Conservation (phyloP, 2,329 filamentous ascomycete genomes). For the Geoglossum cookeanum region DNA sequence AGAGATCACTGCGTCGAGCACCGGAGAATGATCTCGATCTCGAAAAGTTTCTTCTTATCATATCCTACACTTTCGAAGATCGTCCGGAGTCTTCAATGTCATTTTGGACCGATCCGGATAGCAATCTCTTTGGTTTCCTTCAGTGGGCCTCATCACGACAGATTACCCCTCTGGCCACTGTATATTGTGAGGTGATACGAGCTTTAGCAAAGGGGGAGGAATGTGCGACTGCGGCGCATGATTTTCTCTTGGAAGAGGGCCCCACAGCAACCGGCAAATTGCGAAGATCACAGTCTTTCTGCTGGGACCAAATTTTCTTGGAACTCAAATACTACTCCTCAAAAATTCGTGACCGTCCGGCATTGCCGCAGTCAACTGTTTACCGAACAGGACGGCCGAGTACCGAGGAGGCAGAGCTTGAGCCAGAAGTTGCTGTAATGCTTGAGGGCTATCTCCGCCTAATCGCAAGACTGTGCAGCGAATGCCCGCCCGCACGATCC, state of each 20-base stretch:
- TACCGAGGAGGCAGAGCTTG: slow-evolving; percentile 48
- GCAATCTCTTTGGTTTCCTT: slow-evolving; percentile 83
- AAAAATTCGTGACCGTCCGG: slow-evolving; percentile 55
- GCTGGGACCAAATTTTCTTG: slow-evolving; percentile 81
- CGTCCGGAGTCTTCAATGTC: slow-evolving; percentile 66
- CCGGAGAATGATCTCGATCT: slow-evolving; percentile 38
- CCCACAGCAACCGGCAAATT: slow-evolving; percentile 56
- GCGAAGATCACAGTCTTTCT: slow-evolving; percentile 65
- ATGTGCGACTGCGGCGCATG: slow-evolving; percentile 69
- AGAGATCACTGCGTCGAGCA: slow-evolving; percentile 28
- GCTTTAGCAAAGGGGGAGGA: slow-evolving; percentile 67
- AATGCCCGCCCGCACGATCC: slow-evolving; percentile 51
- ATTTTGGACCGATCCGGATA: slow-evolving; percentile 86
- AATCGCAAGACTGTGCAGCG: slow-evolving; percentile 59
- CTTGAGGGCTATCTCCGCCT: slow-evolving; percentile 83
- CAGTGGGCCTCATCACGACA: slow-evolving; percentile 93
- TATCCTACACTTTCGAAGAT: slow-evolving; percentile 78
- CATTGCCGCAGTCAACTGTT: slow-evolving; percentile 31
- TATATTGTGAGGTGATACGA: slow-evolving; percentile 91
- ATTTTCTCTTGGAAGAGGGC: slow-evolving; percentile 76
- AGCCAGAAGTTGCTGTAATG: slow-evolving; percentile 92
- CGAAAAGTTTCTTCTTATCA: slow-evolving; percentile 79
- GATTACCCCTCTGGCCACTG: slow-evolving; percentile 86
- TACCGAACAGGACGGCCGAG: slow-evolving; percentile 42
- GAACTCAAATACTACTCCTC: slow-evolving; percentile 72